Evolutionary conservation across 768 basidiomycete species (phyloP).

Genomic region (Phanerodontia chrysosporium): DNA sequence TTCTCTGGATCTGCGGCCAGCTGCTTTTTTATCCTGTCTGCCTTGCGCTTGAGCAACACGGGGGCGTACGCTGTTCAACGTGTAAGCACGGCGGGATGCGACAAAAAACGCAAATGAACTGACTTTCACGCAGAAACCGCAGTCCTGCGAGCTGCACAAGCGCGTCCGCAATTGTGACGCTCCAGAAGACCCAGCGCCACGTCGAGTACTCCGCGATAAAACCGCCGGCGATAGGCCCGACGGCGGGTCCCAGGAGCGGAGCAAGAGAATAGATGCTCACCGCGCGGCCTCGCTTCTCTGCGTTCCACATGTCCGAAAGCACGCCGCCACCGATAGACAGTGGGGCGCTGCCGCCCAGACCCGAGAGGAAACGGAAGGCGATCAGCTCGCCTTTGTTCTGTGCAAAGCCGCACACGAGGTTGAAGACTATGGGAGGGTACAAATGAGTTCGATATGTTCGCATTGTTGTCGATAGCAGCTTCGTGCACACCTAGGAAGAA

Average conservation of each 20-base stretch:
- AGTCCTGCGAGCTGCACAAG: constrained; percentile 51
- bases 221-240: constrained; percentile 60
- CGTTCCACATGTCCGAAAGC: constrained; percentile 54
- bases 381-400: constrained; percentile 50
- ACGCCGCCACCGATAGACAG: constrained; percentile 64
- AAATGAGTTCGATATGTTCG: not conserved
- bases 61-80: constrained; percentile 24
- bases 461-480: not conserved
- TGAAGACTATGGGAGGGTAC: constrained; percentile 33
- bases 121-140: constrained; percentile 59
- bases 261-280: constrained; percentile 62
- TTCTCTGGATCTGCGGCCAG: constrained; percentile 43
- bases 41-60: constrained; percentile 45
- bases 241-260: constrained; percentile 59
- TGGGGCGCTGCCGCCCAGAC: constrained; percentile 65
- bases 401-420: constrained; percentile 53
- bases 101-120: constrained; percentile 14
- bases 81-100: constrained; percentile 15
- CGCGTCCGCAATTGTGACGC: constrained; percentile 55
- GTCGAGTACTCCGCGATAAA: constrained; percentile 60
- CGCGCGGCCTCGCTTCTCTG: constrained; percentile 61
- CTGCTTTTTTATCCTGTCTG: constrained; percentile 37
- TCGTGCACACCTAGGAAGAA: constrained; percentile 11
- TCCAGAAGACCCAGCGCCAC: constrained; percentile 79
- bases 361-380: constrained; percentile 59